A percentile compares a stretch with the other conserved stretches of the same genome.
phyloP scores from a whole-genome alignment of 1,284 basidiomycete species.

The Microbotryum lychnidis-dioicae region DNA sequence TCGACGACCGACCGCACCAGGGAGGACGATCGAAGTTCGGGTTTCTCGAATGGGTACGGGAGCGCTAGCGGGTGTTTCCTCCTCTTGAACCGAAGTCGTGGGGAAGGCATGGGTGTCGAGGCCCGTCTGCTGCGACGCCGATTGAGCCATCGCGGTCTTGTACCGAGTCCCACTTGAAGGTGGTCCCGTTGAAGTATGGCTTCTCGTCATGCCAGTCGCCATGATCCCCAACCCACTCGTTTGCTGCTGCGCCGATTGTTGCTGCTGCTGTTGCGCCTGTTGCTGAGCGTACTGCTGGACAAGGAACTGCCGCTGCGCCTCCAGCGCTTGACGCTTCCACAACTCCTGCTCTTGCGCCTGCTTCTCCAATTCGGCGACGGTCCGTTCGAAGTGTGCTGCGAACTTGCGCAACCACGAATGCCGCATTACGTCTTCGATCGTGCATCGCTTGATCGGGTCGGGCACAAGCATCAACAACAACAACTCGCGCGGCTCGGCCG shows the following conservation, averaged over 20 bases:
- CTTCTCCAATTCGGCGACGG: conserved; percentile 68
- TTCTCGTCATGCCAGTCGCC: conserved; percentile 27
- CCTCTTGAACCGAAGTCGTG: background rate
- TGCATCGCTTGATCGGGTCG: conserved; percentile 64
- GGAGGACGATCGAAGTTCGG: background rate
- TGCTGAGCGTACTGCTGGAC: conserved; percentile 20
- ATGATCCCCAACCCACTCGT: background rate
- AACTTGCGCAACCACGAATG: conserved; percentile 76
- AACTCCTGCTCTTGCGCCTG: conserved; percentile 76
- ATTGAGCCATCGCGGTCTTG: background rate
- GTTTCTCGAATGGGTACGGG: too few relatives aligned
- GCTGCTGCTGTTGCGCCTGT: conserved; percentile 6
- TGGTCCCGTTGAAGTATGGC: conserved; percentile 20
- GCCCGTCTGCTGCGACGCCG: background rate
- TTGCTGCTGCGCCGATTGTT: background rate
- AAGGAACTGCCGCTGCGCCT: conserved; percentile 29
- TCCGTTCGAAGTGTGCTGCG: conserved; percentile 56
- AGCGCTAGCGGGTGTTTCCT: too few relatives aligned
- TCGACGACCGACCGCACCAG: conserved; percentile 11
- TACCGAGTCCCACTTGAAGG: background rate
- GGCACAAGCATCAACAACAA: conserved; percentile 79
- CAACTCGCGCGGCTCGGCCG: conserved; percentile 63
- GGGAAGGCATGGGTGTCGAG: background rate
- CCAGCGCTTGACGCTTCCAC: conserved; percentile 48
- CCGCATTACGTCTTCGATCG: conserved; percentile 64